Evolutionary conservation across 1,139 yeast species (phyloP).

Genomic region (Nakaseomyces bracarensis): DNA sequence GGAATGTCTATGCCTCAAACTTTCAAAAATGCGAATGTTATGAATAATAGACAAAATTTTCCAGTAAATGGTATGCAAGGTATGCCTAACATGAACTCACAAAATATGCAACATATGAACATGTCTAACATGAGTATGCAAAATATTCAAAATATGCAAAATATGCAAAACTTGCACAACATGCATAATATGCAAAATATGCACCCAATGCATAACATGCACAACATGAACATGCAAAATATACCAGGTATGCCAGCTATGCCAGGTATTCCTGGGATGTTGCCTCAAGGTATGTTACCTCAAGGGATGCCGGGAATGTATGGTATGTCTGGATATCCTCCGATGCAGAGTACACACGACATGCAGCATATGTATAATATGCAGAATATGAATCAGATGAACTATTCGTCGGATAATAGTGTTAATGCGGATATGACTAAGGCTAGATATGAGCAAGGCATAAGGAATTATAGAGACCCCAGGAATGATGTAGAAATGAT

Average conservation of each 20-base stretch:
- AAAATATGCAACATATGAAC: background rate
- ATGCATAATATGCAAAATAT: constrained; percentile 1
- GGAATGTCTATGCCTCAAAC: background rate
- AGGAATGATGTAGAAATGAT: background rate
- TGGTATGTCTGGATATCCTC: background rate
- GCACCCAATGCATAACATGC: background rate
- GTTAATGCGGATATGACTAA: background rate
- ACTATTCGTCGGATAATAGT: background rate
- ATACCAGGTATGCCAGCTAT: background rate
- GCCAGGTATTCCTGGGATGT: background rate
- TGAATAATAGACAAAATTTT: background rate
- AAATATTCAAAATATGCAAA: constrained; percentile 1
- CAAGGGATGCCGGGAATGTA: background rate
- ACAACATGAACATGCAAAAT: constrained; percentile 1
- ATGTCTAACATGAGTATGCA: background rate
- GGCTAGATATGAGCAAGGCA: background rate
- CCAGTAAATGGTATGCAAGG: background rate
- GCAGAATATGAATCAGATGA: background rate
- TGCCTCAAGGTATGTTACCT: background rate
- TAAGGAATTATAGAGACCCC: constrained; percentile 1
- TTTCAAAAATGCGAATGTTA: background rate
- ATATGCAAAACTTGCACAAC: background rate
- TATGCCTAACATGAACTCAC: no score
- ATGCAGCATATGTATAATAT: background rate
- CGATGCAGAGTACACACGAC: background rate